Evolutionary conservation across 306 rosid genomes (phyloP), one percentile per base, ranked within the genome.

Genomic region (Inga leiocalycina): DNA sequence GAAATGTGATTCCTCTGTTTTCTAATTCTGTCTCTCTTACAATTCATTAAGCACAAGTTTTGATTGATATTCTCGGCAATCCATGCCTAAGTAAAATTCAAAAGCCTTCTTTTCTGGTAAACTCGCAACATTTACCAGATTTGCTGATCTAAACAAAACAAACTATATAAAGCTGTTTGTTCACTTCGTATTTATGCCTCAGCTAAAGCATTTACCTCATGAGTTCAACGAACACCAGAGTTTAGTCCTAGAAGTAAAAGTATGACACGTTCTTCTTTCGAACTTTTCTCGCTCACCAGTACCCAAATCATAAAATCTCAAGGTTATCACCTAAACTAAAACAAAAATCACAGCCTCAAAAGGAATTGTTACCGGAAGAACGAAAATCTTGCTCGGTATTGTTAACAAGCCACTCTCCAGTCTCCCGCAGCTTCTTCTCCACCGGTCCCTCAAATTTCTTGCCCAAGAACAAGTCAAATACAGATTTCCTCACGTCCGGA

Each of bases 401-500:
- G 19, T 79, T 71, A 32, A 59, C 12, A 0, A 96, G 72, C 98
- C 94, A 89, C 86, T 92, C 99, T 83, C 98, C 98, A 0, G 91
- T 82, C 87, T 89, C 87, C 17, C 94, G 89, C 66, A 96, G 86
- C 81, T 79, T 89, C 89, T 90, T 93, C 89, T 90, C 94, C 79
- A 96, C 75, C 4, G 81, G 75, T 41, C 89, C 90, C 87, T 96
- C 98, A 56, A 90, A 87, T 76, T 86, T 86, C 64, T 76, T 75
- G 2, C 87, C 83, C 74, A 80, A 75, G 35, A 83, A 85, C 89
- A 88, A 57, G 82, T 96, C 99, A 35, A 89, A 82, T 39, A 79
- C 80, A 3, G 89, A 77, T 59, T 88, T 84, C 76, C 77, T 81
- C 48, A 77, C 62, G 20, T 93, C 94, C 74, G 80, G 78, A 41